A percentile compares a stretch with the other conserved stretches of the same genome.
phyloP scores from a whole-genome alignment of 2,329 filamentous ascomycete genomes.

The Chaetomiaceae sp. region DNA sequence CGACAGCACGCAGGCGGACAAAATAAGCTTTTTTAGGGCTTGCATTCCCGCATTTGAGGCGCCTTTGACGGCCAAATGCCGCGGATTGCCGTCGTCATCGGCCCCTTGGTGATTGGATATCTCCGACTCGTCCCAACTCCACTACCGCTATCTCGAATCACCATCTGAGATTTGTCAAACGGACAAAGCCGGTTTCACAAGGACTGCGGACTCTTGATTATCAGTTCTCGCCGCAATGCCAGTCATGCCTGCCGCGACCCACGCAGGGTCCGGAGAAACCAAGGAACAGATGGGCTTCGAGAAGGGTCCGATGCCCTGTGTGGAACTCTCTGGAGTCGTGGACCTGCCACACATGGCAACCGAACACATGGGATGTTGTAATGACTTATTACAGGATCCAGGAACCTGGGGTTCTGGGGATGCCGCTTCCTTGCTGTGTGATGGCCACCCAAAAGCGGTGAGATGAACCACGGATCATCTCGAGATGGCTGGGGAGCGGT shows the following conservation, averaged over 20 bases:
- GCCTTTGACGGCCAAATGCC: not conserved
- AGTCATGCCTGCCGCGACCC: conserved; percentile 3
- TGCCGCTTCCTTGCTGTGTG: not conserved
- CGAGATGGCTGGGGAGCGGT: not conserved
- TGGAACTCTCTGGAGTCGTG: not conserved
- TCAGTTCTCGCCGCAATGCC: not conserved
- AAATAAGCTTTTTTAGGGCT: conserved; percentile 10
- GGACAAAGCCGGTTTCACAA: conserved; percentile 1
- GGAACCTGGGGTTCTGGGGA: conserved; percentile 2
- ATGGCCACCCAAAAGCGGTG: not conserved
- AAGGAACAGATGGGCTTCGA: not conserved
- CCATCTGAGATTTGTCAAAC: not conserved
- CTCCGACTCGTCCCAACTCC: not conserved
- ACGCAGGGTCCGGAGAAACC: not conserved
- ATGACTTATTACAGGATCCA: not conserved
- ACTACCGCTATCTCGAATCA: not conserved
- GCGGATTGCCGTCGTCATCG: not conserved
- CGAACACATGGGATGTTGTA: not conserved
- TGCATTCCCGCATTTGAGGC: not conserved
- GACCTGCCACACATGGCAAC: not conserved
- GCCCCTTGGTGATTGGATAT: not conserved
- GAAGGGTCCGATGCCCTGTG: not conserved
- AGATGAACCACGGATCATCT: not conserved
- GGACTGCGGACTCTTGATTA: not conserved
- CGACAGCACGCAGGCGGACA: no score